Evolutionary conservation across 495 filamentous ascomycete species (phyloP).

Genomic region (Jackrogersella minutella): DNA sequence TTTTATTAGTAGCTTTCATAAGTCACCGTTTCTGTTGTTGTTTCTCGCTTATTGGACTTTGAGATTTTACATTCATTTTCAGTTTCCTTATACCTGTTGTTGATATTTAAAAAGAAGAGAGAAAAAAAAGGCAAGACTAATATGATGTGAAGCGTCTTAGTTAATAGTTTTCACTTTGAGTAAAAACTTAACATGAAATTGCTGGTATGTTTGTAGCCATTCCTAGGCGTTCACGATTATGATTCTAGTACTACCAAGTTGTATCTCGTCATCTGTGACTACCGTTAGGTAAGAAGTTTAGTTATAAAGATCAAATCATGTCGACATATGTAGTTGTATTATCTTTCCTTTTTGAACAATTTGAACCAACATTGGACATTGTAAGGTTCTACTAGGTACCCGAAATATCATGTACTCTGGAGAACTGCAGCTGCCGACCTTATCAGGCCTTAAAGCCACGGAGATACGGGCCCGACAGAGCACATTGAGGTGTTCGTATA

Average conservation of each 20-base stretch:
- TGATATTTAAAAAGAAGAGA: no score
- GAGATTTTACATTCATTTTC: no score
- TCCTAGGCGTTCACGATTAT: slow-evolving; percentile 1
- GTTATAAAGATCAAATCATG: slow-evolving; percentile 39
- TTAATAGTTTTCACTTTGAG: no score
- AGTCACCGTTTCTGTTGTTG: slow-evolving; percentile 20
- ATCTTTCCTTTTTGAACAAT: slow-evolving; percentile 19
- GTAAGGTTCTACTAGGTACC: slow-evolving; percentile 23
- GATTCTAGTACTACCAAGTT: slow-evolving; percentile 1
- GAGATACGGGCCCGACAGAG: slow-evolving; percentile 11
- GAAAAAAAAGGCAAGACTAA: no score
- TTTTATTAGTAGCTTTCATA: slow-evolving; percentile 1
- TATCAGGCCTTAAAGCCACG: slow-evolving; percentile 15
- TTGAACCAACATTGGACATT: slow-evolving; percentile 26
- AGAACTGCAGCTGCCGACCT: slow-evolving; percentile 27
- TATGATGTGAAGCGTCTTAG: no score
- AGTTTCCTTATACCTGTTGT: no score
- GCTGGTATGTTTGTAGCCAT: background rate
- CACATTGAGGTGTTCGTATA: no score
- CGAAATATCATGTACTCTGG: slow-evolving; percentile 8
- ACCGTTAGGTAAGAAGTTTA: slow-evolving; percentile 28
- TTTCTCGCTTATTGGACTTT: background rate
- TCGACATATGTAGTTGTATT: slow-evolving; percentile 25
- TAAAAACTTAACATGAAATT: no score
- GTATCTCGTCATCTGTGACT: slow-evolving; percentile 35